Base-by-base conservation (phyloP, 2,329 filamentous ascomycete genomes). In the Fusarium miscanthi region DNA sequence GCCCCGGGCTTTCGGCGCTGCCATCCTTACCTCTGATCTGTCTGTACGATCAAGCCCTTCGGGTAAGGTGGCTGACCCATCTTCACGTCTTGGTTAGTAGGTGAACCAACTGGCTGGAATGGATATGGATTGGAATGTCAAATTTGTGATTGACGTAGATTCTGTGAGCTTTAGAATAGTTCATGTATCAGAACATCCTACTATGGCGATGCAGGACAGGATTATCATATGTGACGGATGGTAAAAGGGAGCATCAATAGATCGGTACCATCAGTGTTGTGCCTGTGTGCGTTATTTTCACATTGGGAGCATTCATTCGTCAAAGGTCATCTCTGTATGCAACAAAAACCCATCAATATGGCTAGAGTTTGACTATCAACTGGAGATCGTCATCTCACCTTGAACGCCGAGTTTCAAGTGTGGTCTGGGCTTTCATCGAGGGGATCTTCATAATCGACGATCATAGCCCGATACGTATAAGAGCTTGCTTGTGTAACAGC, bases 21-120 rank as follows among this genome's bases (percentile, higher is more conserved):
- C 42, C 66, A 60, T 60, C 59, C 54, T 66, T 68, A 52, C 60
- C 49, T 68, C 51, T 60, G 43, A 60, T 62, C 60, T 58, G 67
- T 56, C 59, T 56, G 58, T 59, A 57, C 51, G 35, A 73, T 67
- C 48, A 71, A 70, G 65, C 59, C 53, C 59, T 73, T 74, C 59
- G 62, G 72, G 69, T 70, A 74, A 70, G 66, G 60, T 69, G 57
- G 53, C 66, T 62, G 75, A 70, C 60, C 68, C 62, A 64, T 68
- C 54, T 59, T 54, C 54, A 72, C 54, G 51, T 69, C 42, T 66
- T 69, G 53, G 37, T 46, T 54, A 59, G 60, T 69, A 57, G 33
- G 42, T 74, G 63, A 70, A 69, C 73, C 70, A 74, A 60, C 56
- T 48, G 57, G 63, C 58, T 76, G 73, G 75, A 76, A 77, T 77